These are phyloP conservation scores for Tuber brumale DNA, from an alignment of 495 filamentous ascomycete genomes.

Conservation along the genomic window DNA sequence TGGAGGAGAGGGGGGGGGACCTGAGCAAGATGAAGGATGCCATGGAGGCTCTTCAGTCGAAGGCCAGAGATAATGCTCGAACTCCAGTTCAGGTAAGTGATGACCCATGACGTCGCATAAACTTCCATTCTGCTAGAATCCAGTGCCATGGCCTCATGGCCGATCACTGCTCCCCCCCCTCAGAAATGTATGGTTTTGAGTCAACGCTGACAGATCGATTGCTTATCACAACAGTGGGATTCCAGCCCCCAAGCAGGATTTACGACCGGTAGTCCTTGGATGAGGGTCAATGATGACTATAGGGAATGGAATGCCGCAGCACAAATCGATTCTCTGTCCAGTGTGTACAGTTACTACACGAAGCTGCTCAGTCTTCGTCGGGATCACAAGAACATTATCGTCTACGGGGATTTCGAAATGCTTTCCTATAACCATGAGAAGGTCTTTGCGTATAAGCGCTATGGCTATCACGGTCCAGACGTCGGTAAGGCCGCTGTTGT, in stretches of 20 bases:
- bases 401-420: constrained; percentile 53
- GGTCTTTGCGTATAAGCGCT: constrained; percentile 47
- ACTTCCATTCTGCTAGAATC: neutral
- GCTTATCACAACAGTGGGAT: constrained; percentile 48
- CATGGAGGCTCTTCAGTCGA: constrained; percentile 48
- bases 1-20: constrained; percentile 42
- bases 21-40: constrained; percentile 28
- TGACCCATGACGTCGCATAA: neutral
- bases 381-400: constrained; percentile 50
- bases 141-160: neutral
- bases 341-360: constrained; percentile 52
- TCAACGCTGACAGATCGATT: neutral
- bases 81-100: constrained; percentile 44
- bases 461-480: constrained; percentile 30
- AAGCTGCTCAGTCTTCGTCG: constrained; percentile 52
- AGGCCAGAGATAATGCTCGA: constrained; percentile 53
- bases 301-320: constrained; percentile 49
- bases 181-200: neutral
- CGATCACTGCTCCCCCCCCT: neutral
- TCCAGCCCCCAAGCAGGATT: constrained; percentile 50
- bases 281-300: constrained; percentile 55
- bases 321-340: constrained; percentile 47
- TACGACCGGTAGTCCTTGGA: constrained; percentile 55
- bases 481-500: constrained; percentile 48
- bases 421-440: constrained; percentile 47